Evolutionary conservation across 2,329 filamentous ascomycete species (phyloP).

Genomic region (Neonectria coccinea): DNA sequence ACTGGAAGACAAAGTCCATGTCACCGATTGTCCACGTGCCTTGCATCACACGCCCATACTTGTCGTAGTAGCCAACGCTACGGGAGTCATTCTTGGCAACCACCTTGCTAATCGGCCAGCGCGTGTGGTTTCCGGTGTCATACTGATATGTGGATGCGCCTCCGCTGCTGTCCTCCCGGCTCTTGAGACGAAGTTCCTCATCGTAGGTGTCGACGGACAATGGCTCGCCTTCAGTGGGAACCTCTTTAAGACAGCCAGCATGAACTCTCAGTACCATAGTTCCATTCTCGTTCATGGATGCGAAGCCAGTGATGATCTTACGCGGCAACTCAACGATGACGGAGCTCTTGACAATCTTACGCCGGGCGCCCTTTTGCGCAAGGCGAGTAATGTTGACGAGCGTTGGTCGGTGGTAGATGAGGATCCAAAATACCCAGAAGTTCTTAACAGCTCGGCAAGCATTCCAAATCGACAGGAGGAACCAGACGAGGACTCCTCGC

Average conservation of each 20-base stretch:
- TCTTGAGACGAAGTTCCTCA: conserved; percentile 25
- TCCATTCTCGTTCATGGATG: conserved; percentile 14
- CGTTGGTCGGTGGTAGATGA: conserved; percentile 25
- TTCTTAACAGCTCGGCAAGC: conserved; percentile 27
- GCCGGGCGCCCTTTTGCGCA: conserved; percentile 29
- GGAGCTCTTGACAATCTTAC: conserved; percentile 28
- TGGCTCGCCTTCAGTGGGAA: conserved; percentile 13
- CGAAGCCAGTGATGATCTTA: conserved; percentile 30
- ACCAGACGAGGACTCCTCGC: conserved; percentile 7
- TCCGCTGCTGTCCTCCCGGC: conserved; percentile 11
- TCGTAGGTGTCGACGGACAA: conserved; percentile 28
- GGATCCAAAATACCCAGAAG: conserved; percentile 34
- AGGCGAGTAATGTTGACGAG: conserved; percentile 30
- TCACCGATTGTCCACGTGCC: conserved; percentile 26
- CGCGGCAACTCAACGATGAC: conserved; percentile 28
- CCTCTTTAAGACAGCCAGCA: conserved; percentile 23
- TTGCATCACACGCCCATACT: conserved; percentile 30
- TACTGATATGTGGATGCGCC: conserved; percentile 28
- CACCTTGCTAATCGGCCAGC: conserved; percentile 23
- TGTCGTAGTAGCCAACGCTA: conserved; percentile 32
- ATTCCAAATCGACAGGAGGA: conserved; percentile 24
- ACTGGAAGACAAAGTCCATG: conserved; percentile 29
- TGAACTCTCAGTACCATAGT: conserved; percentile 28
- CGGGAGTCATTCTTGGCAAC: conserved; percentile 10
- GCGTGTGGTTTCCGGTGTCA: conserved; percentile 11